Evolutionary conservation across 2,329 filamentous ascomycete genomes (phyloP).

Genomic region (Ceratocystis smalleyi): DNA sequence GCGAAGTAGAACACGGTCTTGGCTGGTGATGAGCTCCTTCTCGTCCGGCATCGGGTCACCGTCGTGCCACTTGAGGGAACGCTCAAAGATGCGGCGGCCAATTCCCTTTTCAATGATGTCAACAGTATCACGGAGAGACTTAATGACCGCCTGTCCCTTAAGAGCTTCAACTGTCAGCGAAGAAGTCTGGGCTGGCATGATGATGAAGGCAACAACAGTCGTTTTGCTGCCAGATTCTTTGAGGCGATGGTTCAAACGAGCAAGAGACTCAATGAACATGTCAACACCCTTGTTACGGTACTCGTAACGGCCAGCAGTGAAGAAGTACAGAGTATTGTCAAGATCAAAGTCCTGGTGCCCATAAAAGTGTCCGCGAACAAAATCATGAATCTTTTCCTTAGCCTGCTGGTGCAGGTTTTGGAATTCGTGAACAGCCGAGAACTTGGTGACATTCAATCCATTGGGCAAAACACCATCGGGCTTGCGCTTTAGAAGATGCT

Average conservation of each 20-base stretch:
- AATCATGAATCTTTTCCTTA: constrained; percentile 97
- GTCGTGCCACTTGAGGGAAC: constrained; percentile 88
- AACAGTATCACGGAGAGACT: constrained; percentile 83
- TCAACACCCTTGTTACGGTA: constrained; percentile 98
- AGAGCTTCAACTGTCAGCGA: constrained; percentile 90
- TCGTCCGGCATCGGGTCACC: constrained; percentile 87
- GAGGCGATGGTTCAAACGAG: constrained; percentile 82
- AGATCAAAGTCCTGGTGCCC: constrained; percentile 95
- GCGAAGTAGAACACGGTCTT: constrained; percentile 83
- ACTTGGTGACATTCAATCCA: constrained; percentile 95
- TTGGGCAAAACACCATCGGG: constrained; percentile 94
- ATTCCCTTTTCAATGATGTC: constrained; percentile 86
- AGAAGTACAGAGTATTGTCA: constrained; percentile 94
- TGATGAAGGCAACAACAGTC: constrained; percentile 93
- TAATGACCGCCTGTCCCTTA: constrained; percentile 94
- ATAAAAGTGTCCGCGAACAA: constrained; percentile 95
- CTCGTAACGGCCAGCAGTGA: constrained; percentile 92
- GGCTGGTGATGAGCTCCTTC: constrained; percentile 82
- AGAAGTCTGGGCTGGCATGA: constrained; percentile 94
- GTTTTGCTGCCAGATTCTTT: constrained; percentile 75
- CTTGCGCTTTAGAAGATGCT: constrained; percentile 93
- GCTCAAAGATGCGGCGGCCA: constrained; percentile 85
- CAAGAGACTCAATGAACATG: constrained; percentile 97
- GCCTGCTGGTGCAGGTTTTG: constrained; percentile 93
- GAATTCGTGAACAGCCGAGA: constrained; percentile 96